Base-by-base conservation (phyloP, 2,329 filamentous ascomycete genomes). In the Fusarium albidum region DNA sequence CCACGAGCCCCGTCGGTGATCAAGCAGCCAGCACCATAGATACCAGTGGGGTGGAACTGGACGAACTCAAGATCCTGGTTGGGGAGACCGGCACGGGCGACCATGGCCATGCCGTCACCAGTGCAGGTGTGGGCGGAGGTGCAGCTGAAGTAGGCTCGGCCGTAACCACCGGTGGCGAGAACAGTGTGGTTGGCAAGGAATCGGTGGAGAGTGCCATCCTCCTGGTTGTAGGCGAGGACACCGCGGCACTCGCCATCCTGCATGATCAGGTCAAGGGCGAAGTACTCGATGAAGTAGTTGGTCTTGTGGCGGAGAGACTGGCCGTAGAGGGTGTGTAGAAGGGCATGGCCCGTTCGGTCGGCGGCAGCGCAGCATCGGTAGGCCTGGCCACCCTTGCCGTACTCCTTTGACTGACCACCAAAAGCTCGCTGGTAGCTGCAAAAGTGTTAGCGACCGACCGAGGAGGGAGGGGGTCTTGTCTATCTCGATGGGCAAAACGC, bases 201-300 rank as follows among this genome's bases (percentile, higher is more conserved):
- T 71, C 95, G 88, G 82, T 99, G 95, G 57, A 98, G 87, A 27
- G 94, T 98, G 63, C 95, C 95, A 72, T 99, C 95, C 79, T 99
- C 94, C 80, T 97, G 93, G 85, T 97, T 98, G 80, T 97, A 97
- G 55, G 94, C 94, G 65, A 98, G 83, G 65, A 98, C 91, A 85
- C 95, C 95, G 66, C 93, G 93, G 83, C 94, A 98, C 77, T 94
- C 90, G 57, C 94, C 94, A 69, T 96, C 91, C 79, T 97, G 90
- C 95, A 98, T 98, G 70, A 99, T 90, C 77, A 98, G 81, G 74
- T 98, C 95, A 65, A 96, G 85, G 68, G 93, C 95, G 75, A 98
- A 99, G 84, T 93, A 98, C 79, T 98, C 95, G 76, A 99, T 97
- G 80, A 99, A 98, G 85, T 97, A 99, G 83, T 97, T 97, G 72